These are phyloP conservation scores for Camelina sativa DNA, from an alignment of 345 rosid species.

Conservation along the genomic window DNA sequence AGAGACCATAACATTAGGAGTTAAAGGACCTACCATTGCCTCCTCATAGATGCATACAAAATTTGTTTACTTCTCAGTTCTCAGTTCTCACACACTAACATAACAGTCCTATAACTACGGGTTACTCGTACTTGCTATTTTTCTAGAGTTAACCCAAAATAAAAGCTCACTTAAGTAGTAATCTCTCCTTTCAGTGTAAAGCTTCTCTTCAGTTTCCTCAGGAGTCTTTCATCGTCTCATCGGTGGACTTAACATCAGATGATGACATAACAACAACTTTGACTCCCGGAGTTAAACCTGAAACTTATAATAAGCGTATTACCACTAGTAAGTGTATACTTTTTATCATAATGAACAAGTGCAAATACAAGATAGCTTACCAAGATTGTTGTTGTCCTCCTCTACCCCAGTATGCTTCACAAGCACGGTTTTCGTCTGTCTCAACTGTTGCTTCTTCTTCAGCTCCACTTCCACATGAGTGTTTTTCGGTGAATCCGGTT, in stretches of 20 bases:
- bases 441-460: background rate
- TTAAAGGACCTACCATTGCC: too few species aligned
- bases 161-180: background rate
- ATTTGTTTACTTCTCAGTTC: too few species aligned
- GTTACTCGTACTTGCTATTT: background rate
- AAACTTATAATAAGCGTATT: background rate
- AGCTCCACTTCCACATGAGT: background rate
- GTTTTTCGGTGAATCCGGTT: background rate
- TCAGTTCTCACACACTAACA: too few species aligned
- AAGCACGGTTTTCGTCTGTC: background rate
- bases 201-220: conserved; percentile 5
- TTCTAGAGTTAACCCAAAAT: background rate
- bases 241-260: background rate
- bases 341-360: background rate
- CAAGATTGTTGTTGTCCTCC: conserved; percentile 1
- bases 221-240: background rate
- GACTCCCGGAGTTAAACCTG: background rate
- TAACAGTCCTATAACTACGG: background rate
- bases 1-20: background rate
- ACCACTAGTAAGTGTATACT: background rate
- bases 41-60: too few species aligned
- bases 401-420: conserved; percentile 11
- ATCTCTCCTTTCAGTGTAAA: background rate
- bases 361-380: background rate
- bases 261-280: conserved; percentile 9